Base-by-base conservation (phyloP, 306 rosid species). In the Prunus mume region DNA sequence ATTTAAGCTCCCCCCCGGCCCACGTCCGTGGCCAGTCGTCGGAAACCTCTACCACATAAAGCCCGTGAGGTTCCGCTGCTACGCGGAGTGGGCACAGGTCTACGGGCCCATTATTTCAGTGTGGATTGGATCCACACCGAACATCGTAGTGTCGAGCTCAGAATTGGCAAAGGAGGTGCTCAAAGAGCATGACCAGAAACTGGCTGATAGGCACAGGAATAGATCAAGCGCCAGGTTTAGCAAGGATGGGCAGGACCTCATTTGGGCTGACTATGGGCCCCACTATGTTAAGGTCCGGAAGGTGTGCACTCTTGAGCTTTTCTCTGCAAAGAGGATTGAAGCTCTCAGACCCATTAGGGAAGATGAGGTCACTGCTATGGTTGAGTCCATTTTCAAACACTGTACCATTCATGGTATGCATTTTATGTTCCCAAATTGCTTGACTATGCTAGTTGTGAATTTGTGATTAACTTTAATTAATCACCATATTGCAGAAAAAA, bases 191-290 rank as follows among this genome's bases (percentile, higher is more conserved):
- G 98, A 93, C 34, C 93, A 91, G 82, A 87, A 85, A 1, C 68
- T 93, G 19, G 96, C 97, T 0, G 91, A 93, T 43, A 76, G 98
- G 11, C 90, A 89, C 11, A 63, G 97, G 62, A 93, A 64, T 52
- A 76, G 98, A 34, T 88, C 97, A 3, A 83, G 91, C 0, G 97
- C 96, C 3, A 89, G 73, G 76, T 88, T 93, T 24, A 93, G 97
- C 79, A 71, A 88, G 32, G 92, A 91, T 56, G 98, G 98, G 3
- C 57, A 83, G 81, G 98, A 93, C 61, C 90, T 93, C 0, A 93
- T 93, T 3, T 93, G 97, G 98, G 98, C 98, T 0, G 97, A 93
- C 38, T 93, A 91, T 73, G 98, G 98, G 0, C 93, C 98, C 0
- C 98, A 93, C 73, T 93, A 93, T 20, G 98, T 93, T 2, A 93